Conservation (phyloP, 495 filamentous ascomycete species). For the Lophium mytilinum region DNA sequence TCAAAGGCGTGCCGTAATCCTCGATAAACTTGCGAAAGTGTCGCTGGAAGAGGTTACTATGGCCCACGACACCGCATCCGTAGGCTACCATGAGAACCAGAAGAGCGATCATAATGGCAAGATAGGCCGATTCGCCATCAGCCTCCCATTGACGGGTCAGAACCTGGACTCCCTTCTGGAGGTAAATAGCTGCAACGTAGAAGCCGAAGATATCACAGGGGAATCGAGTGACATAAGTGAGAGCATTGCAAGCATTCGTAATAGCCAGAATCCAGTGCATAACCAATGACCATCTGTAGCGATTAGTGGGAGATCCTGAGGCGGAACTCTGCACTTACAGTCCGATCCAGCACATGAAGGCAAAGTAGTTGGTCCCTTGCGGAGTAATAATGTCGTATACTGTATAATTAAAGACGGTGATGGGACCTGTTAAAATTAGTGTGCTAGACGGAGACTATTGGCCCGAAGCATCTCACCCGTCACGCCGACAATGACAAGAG, state of each 20-base stretch:
- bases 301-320: neutral
- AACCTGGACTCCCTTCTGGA: slow-evolving; percentile 29
- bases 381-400: slow-evolving; percentile 38
- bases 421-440: slow-evolving; percentile 19
- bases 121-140: slow-evolving; percentile 28
- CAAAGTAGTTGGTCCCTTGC: slow-evolving; percentile 28
- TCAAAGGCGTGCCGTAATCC: slow-evolving; percentile 49
- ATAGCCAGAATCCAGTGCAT: slow-evolving; percentile 39
- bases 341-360: slow-evolving; percentile 37
- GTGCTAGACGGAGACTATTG: neutral
- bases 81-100: slow-evolving; percentile 34
- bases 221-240: slow-evolving; percentile 40
- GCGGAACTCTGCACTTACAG: slow-evolving; percentile 7
- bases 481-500: slow-evolving; percentile 73
- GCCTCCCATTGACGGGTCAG: slow-evolving; percentile 27
- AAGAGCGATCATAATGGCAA: slow-evolving; percentile 33
- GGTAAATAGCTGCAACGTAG: slow-evolving; percentile 44
- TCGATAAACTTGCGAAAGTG: slow-evolving; percentile 32
- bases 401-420: slow-evolving; percentile 41
- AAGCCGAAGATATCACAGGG: slow-evolving; percentile 38
- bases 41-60: slow-evolving; percentile 28
- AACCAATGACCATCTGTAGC: slow-evolving; percentile 36
- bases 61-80: slow-evolving; percentile 30
- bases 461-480: slow-evolving; percentile 45
- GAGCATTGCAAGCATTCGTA: slow-evolving; percentile 36